Base-by-base conservation (phyloP, 495 filamentous ascomycete species). In the Penicillium bovifimosum region DNA sequence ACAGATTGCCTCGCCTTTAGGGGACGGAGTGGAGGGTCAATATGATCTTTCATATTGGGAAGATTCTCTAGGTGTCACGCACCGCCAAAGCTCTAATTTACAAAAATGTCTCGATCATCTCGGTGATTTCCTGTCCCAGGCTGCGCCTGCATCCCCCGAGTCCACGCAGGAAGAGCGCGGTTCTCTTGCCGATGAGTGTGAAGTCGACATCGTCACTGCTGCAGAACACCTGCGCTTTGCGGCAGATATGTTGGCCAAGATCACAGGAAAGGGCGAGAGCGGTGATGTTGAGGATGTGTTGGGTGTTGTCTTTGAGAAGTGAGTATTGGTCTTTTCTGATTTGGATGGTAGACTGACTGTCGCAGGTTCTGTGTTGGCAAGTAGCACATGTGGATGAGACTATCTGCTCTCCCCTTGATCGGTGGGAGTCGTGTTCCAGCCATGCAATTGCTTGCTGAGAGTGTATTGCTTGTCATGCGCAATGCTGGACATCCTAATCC, bases 231-330 rank as follows among this genome's bases (percentile, higher is more conserved):
- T 97, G 46, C 87, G 93, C 29, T 80, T 79, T 41, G 91, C 92
- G 11, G 95, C 91, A 2, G 84, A 85, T 29, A 80, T 80, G 47
- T 73, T 99, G 9, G 86, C 88, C 2, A 82, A 84, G 56, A 95
- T 96, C 53, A 97, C 90, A 4, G 93, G 93, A 2, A 83, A 82
- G 50, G 93, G 91, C 2, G 87, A 88, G 52, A 80, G 79, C 36
- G 91, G 90, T 2, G 93, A 99, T 77, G 89, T 99, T 28, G 92
- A 99, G 68, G 93, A 97, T 61, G 90, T 97, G 2, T 70, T 99
- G 52, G 95, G 95, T 1, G 92, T 97, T 34, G 91, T 99, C 2
- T 97, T 99, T 72, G 92, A 99, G 68, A 97, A 95, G 87, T 93
- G 63, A 62, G 76, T 75, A 26, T 53, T 1, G 45, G 24, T 48